phyloP scores from a whole-genome alignment of 306 rosid genomes.

The Psophocarpus tetragonolobus region DNA sequence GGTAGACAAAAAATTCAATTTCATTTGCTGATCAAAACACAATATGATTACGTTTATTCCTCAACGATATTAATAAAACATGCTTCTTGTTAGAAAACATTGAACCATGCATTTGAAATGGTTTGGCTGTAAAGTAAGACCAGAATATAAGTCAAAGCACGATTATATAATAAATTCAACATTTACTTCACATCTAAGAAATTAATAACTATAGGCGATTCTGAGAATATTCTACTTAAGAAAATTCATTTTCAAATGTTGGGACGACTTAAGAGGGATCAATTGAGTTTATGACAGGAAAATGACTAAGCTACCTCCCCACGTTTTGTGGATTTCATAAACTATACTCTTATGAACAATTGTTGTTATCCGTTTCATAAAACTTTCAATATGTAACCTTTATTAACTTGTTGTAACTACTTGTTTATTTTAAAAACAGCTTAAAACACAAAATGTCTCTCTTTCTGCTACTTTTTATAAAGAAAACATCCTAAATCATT shows the following conservation, averaged over 20 bases:
- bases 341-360: too few relatives aligned
- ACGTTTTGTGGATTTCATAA: neutral
- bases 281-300: neutral
- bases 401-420: too few relatives aligned
- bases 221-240: neutral
- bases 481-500: neutral
- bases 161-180: neutral
- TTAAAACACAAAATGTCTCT: too few relatives aligned
- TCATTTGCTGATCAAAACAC: neutral
- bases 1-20: neutral
- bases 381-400: too few relatives aligned
- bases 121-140: slow-evolving; percentile 33
- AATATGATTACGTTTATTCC: neutral
- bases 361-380: too few relatives aligned
- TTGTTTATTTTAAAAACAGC: too few relatives aligned
- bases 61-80: neutral
- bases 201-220: neutral
- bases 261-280: neutral
- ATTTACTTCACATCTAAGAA: slow-evolving; percentile 1
- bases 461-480: neutral
- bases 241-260: slow-evolving; percentile 11
- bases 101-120: slow-evolving; percentile 21
- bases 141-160: neutral
- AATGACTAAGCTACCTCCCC: neutral
- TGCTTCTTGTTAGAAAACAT: slow-evolving; percentile 18